These are phyloP conservation scores for Colletotrichum ledebouriae DNA, from an alignment of 2,329 filamentous ascomycete genomes.

Conservation along the genomic window DNA sequence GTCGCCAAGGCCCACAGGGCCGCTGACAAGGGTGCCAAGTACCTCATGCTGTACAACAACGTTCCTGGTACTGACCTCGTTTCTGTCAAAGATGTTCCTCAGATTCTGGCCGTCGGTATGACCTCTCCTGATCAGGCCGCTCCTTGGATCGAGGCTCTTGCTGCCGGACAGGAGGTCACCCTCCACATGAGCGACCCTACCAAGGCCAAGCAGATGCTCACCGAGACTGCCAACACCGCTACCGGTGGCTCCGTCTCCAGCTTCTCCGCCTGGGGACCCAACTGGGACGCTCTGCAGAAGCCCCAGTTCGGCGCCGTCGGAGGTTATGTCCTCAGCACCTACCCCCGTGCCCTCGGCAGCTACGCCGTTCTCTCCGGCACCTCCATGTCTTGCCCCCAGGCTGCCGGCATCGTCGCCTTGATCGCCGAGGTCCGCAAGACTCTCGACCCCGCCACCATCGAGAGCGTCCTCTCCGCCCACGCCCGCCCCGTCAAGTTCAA, in stretches of 20 bases:
- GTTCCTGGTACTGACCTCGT: slow-evolving; percentile 52
- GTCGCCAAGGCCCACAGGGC: slow-evolving; percentile 66
- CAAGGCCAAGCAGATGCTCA: slow-evolving; percentile 53
- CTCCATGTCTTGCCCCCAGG: slow-evolving; percentile 71
- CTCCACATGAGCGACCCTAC: slow-evolving; percentile 59
- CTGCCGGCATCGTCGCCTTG: slow-evolving; percentile 68
- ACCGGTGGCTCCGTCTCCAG: slow-evolving; percentile 66
- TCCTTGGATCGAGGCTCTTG: slow-evolving; percentile 59
- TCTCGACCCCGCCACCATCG: slow-evolving; percentile 62
- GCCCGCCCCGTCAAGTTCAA: slow-evolving; percentile 65
- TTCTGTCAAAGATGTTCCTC: slow-evolving; percentile 49
- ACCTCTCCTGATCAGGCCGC: slow-evolving; percentile 57
- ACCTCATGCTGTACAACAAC: slow-evolving; percentile 74
- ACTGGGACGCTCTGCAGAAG: slow-evolving; percentile 69
- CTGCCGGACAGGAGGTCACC: slow-evolving; percentile 58
- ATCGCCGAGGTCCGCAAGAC: slow-evolving; percentile 65
- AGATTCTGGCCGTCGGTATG: slow-evolving; percentile 57
- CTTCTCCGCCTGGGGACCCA: slow-evolving; percentile 72
- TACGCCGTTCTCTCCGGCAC: slow-evolving; percentile 69
- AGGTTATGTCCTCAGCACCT: slow-evolving; percentile 71
- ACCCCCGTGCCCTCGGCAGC: slow-evolving; percentile 57
- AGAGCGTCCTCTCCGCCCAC: slow-evolving; percentile 63
- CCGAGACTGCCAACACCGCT: slow-evolving; percentile 53
- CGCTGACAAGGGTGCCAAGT: slow-evolving; percentile 68
- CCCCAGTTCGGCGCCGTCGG: slow-evolving; percentile 69